phyloP scores from a whole-genome alignment of 2,329 filamentous ascomycete genomes.

The Curvularia eragrostidis region DNA sequence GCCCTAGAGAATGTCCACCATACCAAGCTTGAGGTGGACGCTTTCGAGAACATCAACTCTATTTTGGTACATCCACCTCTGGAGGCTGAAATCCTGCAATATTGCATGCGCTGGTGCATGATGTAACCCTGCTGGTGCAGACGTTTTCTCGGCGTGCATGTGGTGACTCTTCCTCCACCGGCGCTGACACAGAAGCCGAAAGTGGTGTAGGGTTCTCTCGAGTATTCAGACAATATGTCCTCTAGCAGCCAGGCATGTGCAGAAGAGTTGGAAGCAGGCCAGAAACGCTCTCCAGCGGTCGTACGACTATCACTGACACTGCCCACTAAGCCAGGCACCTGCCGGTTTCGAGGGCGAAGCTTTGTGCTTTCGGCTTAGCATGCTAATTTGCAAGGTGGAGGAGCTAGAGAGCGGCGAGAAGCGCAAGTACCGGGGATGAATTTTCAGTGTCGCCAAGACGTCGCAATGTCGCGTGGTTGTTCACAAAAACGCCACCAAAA shows the following conservation, averaged over 20 bases:
- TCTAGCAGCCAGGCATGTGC: neutral
- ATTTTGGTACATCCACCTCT: neutral
- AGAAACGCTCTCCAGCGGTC: neutral
- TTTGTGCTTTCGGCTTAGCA: neutral
- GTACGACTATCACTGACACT: neutral
- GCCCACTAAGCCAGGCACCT: neutral
- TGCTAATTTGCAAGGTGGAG: neutral
- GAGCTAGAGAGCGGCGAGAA: neutral
- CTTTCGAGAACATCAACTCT: neutral
- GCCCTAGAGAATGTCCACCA: neutral
- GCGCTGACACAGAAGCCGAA: neutral
- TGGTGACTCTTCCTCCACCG: neutral
- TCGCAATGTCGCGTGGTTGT: constrained; percentile 15
- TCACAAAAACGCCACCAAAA: constrained; percentile 16
- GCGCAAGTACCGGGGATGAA: constrained; percentile 4
- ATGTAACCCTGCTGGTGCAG: neutral
- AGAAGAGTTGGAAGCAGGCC: neutral
- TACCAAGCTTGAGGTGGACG: neutral
- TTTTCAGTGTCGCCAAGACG: constrained; percentile 15
- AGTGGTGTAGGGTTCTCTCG: neutral
- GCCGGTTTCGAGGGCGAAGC: neutral
- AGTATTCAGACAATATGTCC: too few species aligned
- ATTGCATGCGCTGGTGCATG: neutral
- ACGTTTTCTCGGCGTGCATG: neutral
- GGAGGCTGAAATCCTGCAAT: neutral